A percentile compares a stretch with the other conserved stretches of the same genome.
These are phyloP conservation scores for Trematosphaeria pertusa DNA, from an alignment of 2,329 filamentous ascomycete genomes.

Conservation along the genomic window DNA sequence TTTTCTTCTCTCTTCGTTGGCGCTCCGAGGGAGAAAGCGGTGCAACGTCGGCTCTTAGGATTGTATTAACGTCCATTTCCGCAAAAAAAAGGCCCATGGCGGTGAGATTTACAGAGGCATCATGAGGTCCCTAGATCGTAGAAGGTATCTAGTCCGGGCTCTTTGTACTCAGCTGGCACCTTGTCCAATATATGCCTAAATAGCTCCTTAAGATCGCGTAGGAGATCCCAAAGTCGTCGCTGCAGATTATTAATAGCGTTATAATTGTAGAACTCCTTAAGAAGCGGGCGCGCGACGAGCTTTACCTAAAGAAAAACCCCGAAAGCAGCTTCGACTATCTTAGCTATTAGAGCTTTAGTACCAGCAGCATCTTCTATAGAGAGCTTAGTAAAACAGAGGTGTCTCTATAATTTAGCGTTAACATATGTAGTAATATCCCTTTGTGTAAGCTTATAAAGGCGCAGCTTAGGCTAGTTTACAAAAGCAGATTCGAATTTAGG, in stretches of 20 bases:
- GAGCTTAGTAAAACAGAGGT: background rate
- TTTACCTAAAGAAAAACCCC: conserved; percentile 18
- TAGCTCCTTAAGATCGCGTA: conserved; percentile 2
- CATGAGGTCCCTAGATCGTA: background rate
- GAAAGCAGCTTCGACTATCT: background rate
- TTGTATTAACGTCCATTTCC: background rate
- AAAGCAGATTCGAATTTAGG: conserved; percentile 12
- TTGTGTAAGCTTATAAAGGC: conserved; percentile 6
- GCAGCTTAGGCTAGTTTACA: conserved; percentile 1
- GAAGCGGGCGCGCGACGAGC: conserved; percentile 5
- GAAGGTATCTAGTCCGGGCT: background rate
- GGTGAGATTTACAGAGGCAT: background rate
- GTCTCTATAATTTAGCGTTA: background rate
- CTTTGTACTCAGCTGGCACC: conserved; percentile 1
- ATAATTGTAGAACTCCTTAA: conserved; percentile 1
- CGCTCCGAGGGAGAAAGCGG: background rate
- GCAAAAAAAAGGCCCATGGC: background rate
- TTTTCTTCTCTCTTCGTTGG: background rate
- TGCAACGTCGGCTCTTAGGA: background rate
- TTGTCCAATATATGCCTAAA: background rate
- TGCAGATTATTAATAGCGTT: conserved; percentile 2
- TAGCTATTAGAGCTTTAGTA: background rate
- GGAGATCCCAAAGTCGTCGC: background rate
- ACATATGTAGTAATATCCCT: conserved; percentile 13
- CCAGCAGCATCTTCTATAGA: background rate